A percentile compares a stretch with the other conserved stretches of the same genome.
Conservation (phyloP, 495 filamentous ascomycete genomes). For the Geopyxis carbonaria region DNA sequence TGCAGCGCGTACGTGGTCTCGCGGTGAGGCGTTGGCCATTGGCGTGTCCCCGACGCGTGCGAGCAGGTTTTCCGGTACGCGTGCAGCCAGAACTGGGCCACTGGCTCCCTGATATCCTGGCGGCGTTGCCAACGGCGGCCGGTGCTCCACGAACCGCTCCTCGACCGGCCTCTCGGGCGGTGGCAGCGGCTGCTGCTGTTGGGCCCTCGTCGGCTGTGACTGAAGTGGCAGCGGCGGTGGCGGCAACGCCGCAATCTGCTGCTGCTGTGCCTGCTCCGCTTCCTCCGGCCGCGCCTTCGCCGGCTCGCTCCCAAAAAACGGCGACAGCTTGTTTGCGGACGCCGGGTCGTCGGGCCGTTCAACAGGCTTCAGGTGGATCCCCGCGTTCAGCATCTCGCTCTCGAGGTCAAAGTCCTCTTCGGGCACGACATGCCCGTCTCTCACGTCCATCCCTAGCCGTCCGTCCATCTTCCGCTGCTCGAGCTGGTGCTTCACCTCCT, state of each 20-base stretch:
- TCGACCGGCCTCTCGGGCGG: neutral
- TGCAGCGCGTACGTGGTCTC: too few species aligned
- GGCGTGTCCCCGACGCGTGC: neutral
- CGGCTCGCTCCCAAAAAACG: conserved; percentile 4
- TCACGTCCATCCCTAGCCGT: conserved; percentile 1
- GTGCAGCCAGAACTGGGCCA: too few species aligned
- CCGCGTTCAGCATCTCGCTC: conserved; percentile 2
- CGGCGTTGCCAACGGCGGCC: too few species aligned
- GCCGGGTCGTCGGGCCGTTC: conserved; percentile 4
- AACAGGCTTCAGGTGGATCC: conserved; percentile 2
- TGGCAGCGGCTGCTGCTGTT: neutral
- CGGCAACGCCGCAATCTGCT: neutral
- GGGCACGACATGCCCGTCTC: conserved; percentile 1
- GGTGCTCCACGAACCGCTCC: neutral
- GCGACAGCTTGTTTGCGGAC: neutral
- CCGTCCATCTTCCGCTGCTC: conserved; percentile 10
- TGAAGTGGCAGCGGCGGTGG: neutral
- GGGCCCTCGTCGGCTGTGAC: neutral
- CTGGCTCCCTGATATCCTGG: too few species aligned
- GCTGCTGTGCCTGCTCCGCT: neutral
- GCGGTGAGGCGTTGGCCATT: neutral
- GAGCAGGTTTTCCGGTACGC: neutral
- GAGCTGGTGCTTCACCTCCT: conserved; percentile 33
- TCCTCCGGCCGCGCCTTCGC: neutral
- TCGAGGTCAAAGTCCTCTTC: conserved; percentile 9